These are phyloP conservation scores for Psilocybe subaeruginosa DNA, from an alignment of 768 basidiomycete genomes.

Conservation along the genomic window DNA sequence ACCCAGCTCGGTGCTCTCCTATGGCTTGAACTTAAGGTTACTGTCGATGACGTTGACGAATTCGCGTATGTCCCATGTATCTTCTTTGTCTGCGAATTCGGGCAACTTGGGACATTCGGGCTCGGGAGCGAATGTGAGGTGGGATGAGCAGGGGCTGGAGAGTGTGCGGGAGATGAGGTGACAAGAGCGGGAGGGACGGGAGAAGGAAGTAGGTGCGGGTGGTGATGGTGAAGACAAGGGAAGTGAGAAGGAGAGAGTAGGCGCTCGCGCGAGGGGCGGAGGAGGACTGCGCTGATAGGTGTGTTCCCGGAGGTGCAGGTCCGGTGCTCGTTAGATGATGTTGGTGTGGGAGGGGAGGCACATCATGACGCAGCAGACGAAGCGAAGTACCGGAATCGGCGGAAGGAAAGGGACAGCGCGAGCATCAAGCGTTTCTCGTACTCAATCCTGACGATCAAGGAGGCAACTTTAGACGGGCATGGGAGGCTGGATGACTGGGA, in stretches of 20 bases:
- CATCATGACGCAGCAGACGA: too few species aligned
- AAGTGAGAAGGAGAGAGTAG: constrained; percentile 45
- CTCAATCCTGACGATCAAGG: constrained; percentile 49
- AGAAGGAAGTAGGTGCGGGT: too few species aligned
- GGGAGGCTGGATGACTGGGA: constrained; percentile 20
- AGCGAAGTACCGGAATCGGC: background rate
- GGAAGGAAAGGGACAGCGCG: background rate
- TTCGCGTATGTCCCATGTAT: constrained; percentile 21
- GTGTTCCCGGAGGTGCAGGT: constrained; percentile 55
- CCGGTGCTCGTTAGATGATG: constrained; percentile 17
- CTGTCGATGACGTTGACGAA: constrained; percentile 19
- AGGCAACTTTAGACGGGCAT: constrained; percentile 58
- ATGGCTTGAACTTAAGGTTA: constrained; percentile 40
- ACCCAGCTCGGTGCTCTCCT: constrained; percentile 27
- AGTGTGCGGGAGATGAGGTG: constrained; percentile 49
- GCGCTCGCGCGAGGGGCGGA: constrained; percentile 51
- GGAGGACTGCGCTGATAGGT: constrained; percentile 55
- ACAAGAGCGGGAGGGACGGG: constrained; percentile 18
- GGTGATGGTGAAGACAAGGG: constrained; percentile 1
- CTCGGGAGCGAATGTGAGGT: constrained; percentile 19
- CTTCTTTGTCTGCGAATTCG: too few species aligned
- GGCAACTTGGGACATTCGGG: background rate
- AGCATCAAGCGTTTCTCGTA: constrained; percentile 13
- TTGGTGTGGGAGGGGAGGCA: background rate
- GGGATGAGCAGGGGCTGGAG: constrained; percentile 40